Percentiles rank a stretch among this genome's conserved stretches.
Evolutionary conservation across 805 yeast genomes (phyloP).

Genomic region (Wickerhamiella domercqiae): DNA sequence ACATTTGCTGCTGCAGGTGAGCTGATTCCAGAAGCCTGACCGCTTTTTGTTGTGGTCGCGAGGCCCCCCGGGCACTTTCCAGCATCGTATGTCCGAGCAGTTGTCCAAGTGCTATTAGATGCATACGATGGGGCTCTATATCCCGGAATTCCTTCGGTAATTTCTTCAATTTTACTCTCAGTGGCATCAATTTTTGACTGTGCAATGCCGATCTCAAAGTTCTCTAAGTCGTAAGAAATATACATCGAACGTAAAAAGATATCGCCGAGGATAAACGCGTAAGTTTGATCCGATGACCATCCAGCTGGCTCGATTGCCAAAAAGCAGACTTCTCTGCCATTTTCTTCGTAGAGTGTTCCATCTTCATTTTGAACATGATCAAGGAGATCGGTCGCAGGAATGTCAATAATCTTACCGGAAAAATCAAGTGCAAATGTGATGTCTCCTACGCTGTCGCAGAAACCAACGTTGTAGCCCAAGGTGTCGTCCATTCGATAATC

Average conservation of each 20-base stretch:
- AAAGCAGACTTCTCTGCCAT: conserved; percentile 16
- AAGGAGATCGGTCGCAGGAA: conserved; percentile 26
- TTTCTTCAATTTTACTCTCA: conserved; percentile 18
- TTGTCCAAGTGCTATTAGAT: conserved; percentile 3
- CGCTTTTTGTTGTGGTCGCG: not conserved
- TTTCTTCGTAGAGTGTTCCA: conserved; percentile 6
- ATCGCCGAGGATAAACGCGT: conserved; percentile 41
- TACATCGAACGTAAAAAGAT: conserved; percentile 49
- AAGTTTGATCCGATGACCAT: conserved; percentile 16
- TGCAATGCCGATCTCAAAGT: conserved; percentile 40
- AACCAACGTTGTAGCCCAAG: conserved; percentile 26
- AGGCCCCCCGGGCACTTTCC: not conserved
- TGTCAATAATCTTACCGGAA: conserved; percentile 34
- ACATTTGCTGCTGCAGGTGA: not conserved
- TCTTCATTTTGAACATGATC: conserved; percentile 4
- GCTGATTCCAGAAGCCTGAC: not conserved
- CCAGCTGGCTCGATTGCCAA: conserved; percentile 21
- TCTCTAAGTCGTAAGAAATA: conserved; percentile 50
- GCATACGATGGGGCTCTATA: conserved; percentile 16
- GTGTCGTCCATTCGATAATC: too few species aligned
- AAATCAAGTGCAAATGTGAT: conserved; percentile 28
- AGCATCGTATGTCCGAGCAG: conserved; percentile 4
- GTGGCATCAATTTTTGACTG: conserved; percentile 24
- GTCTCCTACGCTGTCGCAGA: conserved; percentile 19
- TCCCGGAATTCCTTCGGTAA: conserved; percentile 18